These are phyloP conservation scores for Sphaerulina musiva DNA, from an alignment of 2,329 filamentous ascomycete genomes.

Conservation along the genomic window DNA sequence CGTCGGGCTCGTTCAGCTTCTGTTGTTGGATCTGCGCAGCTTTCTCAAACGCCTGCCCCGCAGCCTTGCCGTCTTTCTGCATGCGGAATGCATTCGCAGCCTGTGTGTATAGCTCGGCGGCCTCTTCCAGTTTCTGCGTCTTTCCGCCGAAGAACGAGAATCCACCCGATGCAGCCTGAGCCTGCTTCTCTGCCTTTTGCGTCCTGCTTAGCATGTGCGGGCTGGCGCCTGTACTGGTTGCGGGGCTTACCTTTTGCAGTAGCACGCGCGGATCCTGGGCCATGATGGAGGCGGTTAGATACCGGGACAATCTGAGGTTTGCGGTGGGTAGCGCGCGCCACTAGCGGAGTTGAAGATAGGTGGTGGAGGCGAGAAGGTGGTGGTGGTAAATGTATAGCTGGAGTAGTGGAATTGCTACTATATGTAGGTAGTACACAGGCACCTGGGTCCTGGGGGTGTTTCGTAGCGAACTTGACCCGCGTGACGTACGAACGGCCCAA, in stretches of 20 bases:
- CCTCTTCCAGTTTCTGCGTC: slow-evolving; percentile 82
- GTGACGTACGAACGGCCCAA: too few relatives aligned
- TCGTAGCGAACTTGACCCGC: too few relatives aligned
- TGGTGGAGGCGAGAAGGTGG: too few relatives aligned
- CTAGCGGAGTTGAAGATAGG: too few relatives aligned
- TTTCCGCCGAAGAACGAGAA: slow-evolving; percentile 86
- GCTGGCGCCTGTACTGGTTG: slow-evolving; percentile 6
- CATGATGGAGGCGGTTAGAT: slow-evolving; percentile 44
- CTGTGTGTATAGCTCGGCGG: slow-evolving; percentile 78
- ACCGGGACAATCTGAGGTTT: too few relatives aligned
- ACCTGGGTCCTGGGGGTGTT: too few relatives aligned
- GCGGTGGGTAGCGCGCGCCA: too few relatives aligned
- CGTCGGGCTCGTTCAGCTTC: slow-evolving; percentile 83
- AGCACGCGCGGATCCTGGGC: slow-evolving; percentile 70
- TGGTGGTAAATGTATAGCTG: too few relatives aligned
- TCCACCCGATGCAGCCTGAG: slow-evolving; percentile 65
- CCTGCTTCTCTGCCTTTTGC: slow-evolving; percentile 74
- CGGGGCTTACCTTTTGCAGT: slow-evolving; percentile 60
- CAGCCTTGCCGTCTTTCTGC: slow-evolving; percentile 78
- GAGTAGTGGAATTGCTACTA: too few relatives aligned
- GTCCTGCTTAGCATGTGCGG: background rate
- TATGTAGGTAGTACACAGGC: too few relatives aligned
- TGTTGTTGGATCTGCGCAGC: slow-evolving; percentile 73
- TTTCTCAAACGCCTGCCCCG: slow-evolving; percentile 76
- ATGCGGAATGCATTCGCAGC: slow-evolving; percentile 88